phyloP scores from a whole-genome alignment of 768 basidiomycete genomes.

The Hirschioporus abietinus region DNA sequence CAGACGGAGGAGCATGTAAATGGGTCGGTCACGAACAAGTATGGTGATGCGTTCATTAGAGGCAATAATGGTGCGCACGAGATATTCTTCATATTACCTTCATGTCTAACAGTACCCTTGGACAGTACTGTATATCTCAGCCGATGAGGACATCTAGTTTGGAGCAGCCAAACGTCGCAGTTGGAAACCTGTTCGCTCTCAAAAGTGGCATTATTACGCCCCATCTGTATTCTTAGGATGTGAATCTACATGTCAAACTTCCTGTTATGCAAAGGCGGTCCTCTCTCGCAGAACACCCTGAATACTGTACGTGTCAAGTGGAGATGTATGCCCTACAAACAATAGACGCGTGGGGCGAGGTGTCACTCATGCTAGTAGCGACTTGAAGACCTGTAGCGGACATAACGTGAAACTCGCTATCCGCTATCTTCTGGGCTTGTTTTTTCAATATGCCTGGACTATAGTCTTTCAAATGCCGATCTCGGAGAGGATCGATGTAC shows the following conservation, averaged over 20 bases:
- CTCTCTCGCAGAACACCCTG: not conserved
- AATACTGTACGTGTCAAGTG: not conserved
- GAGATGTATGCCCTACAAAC: not conserved
- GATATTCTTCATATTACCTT: constrained; percentile 10
- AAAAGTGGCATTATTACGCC: not conserved
- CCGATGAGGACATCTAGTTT: constrained; percentile 51
- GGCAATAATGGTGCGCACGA: constrained; percentile 77
- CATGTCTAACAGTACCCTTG: constrained; percentile 9
- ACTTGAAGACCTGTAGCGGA: no score
- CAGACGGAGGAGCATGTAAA: constrained; percentile 95
- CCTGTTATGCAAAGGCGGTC: not conserved
- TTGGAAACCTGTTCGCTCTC: not conserved
- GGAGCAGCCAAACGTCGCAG: not conserved
- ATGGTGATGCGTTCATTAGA: constrained; percentile 93
- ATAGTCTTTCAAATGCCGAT: no score
- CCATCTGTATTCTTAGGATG: not conserved
- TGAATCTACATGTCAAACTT: not conserved
- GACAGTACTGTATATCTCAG: constrained; percentile 74
- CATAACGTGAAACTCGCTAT: no score
- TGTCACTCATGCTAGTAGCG: no score
- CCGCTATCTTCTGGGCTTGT: no score
- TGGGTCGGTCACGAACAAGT: constrained; percentile 79
- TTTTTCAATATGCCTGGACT: no score
- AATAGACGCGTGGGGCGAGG: no score
- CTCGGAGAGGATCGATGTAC: no score